Base-by-base conservation (phyloP, 2,329 filamentous ascomycete species). In the Diaporthe humulicola region DNA sequence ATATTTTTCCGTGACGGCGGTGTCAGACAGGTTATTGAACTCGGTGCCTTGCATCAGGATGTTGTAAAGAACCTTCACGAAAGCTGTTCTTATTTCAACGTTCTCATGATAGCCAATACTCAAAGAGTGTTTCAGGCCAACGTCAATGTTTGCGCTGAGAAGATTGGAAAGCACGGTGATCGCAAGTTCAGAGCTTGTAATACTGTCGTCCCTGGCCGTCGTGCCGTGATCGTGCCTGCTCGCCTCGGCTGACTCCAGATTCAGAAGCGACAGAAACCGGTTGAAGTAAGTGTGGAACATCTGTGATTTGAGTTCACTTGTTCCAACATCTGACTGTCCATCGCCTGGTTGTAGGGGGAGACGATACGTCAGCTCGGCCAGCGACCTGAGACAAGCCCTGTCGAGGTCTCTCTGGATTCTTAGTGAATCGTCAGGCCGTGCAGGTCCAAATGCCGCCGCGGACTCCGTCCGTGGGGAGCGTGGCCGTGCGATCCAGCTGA, bases 251-350 rank as follows among this genome's bases (percentile, higher is more conserved):
- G 87, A 82, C 72, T 93, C 90, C 67, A 90, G 86, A 75, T 92
- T 92, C 38, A 94, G 85, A 6, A 94, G 84, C 0, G 91, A 92
- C 28, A 94, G 84, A 79, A 94, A 93, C 10, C 91, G 87, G 76
- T 92, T 93, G 83, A 94, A 93, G 80, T 94, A 94, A 9, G 89
- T 91, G 76, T 93, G 91, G 79, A 94, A 94, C 89, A 93, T 91
- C 78, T 93, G 90, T 0, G 90, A 92, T 80, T 93, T 93, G 70
- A 92, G 86, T 81, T 93, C 92, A 77, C 91, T 93, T 71, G 90
- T 91, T 58, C 91, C 90, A 1, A 90, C 91, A 82, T 94, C 92
- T 17, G 87, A 91, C 77, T 92, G 90, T 7, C 89, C 90, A 70
- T 93, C 92, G 1, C 88, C 88, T 1, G 92, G 91, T 77, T 93